A percentile compares a stretch with the other conserved stretches of the same genome.
phyloP scores from a whole-genome alignment of 805 yeast genomes.

The Ogataea sp. region DNA sequence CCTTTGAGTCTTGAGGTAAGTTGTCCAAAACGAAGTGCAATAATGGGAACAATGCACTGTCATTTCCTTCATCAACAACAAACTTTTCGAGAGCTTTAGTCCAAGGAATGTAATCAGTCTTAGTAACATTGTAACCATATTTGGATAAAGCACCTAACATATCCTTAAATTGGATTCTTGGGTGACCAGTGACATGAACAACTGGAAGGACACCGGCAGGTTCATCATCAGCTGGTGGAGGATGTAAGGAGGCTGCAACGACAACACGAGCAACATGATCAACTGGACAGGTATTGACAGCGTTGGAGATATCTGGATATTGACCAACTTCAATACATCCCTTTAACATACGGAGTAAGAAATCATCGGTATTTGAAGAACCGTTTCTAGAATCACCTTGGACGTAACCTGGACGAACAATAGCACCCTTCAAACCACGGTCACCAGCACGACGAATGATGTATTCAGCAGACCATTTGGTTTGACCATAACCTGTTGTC shows the following conservation, averaged over 20 bases:
- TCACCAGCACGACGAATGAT: constrained; percentile 82
- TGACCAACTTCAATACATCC: constrained; percentile 86
- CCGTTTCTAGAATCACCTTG: constrained; percentile 83
- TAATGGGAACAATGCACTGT: constrained; percentile 86
- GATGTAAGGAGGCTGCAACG: constrained; percentile 74
- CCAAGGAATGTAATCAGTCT: constrained; percentile 73
- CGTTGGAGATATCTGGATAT: constrained; percentile 79
- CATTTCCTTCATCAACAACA: constrained; percentile 67
- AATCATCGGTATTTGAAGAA: constrained; percentile 92
- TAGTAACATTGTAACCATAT: constrained; percentile 66
- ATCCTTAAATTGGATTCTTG: constrained; percentile 74
- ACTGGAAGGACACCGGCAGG: constrained; percentile 39
- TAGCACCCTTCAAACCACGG: constrained; percentile 79
- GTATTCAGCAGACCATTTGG: constrained; percentile 96
- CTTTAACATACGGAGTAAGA: constrained; percentile 87
- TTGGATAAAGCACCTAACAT: constrained; percentile 56
- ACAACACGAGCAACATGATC: constrained; percentile 95
- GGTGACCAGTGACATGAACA: constrained; percentile 96
- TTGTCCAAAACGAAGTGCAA: constrained; percentile 91
- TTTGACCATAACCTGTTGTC: constrained; percentile 93
- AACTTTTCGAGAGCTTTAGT: constrained; percentile 62
- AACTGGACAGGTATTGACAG: constrained; percentile 94
- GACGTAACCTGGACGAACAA: constrained; percentile 94
- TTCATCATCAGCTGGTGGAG: constrained; percentile 41
- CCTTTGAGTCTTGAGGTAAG: constrained; percentile 83